These are phyloP conservation scores for Diospyros kaki DNA, from an alignment of 148 eudicot species.

Conservation along the genomic window DNA sequence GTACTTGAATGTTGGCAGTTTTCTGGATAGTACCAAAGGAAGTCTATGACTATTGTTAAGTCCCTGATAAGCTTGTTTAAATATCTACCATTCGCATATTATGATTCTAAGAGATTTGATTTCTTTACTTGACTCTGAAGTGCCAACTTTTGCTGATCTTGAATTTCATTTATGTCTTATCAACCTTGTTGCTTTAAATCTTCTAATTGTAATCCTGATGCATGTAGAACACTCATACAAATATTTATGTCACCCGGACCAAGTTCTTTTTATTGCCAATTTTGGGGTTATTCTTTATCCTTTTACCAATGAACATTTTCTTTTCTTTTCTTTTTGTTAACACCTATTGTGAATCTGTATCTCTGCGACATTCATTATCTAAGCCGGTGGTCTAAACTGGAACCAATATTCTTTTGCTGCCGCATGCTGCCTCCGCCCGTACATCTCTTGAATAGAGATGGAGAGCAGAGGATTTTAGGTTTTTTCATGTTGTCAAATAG, in stretches of 20 bases:
- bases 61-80: neutral
- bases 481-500: too few relatives aligned
- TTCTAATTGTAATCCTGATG: neutral
- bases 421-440: too few relatives aligned
- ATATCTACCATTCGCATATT: neutral
- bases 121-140: neutral
- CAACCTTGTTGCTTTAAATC: neutral
- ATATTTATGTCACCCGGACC: neutral
- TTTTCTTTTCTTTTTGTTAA: too few relatives aligned
- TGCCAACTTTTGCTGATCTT: neutral
- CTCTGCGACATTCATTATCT: neutral
- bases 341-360: too few relatives aligned
- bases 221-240: neutral
- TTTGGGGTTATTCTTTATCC: constrained; percentile 3
- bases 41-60: neutral
- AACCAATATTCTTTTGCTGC: neutral
- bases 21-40: neutral
- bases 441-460: too few relatives aligned
- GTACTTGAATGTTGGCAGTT: constrained; percentile 27
- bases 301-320: neutral
- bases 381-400: neutral
- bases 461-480: too few relatives aligned
- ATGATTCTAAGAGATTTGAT: neutral
- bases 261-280: neutral
- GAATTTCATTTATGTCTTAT: neutral